Percentiles rank a stretch among this genome's conserved stretches.
Evolutionary conservation across 139 green algal species (phyloP).

Genomic region (Protoeuglena noctilucae): DNA sequence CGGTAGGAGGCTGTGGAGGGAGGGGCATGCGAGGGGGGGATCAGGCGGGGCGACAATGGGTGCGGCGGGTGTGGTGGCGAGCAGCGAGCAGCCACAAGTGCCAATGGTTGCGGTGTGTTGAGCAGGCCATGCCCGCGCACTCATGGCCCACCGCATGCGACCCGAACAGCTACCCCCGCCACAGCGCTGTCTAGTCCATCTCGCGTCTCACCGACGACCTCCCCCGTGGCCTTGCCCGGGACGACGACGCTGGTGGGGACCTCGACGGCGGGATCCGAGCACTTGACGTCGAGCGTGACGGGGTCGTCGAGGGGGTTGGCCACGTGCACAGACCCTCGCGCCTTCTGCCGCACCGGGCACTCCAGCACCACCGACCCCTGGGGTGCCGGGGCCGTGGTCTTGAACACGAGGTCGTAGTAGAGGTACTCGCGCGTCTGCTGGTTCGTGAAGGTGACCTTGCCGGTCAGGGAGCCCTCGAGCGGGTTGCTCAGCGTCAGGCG

Average conservation of each 20-base stretch:
- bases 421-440: constrained; percentile 48
- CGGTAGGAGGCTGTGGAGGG: too few relatives aligned
- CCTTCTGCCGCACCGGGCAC: constrained; percentile 39
- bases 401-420: constrained; percentile 50
- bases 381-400: constrained; percentile 14
- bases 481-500: constrained; percentile 39
- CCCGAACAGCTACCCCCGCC: too few relatives aligned
- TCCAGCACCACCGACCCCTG: constrained; percentile 32
- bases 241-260: constrained; percentile 22
- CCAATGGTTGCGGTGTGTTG: too few relatives aligned
- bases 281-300: constrained; percentile 21
- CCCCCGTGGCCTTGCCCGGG: constrained; percentile 14
- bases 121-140: too few relatives aligned
- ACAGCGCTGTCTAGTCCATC: too few relatives aligned
- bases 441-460: constrained; percentile 54
- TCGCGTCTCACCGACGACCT: too few relatives aligned
- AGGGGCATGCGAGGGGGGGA: too few relatives aligned
- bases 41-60: too few relatives aligned
- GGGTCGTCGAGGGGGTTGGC: constrained; percentile 42
- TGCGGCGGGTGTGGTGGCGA: too few relatives aligned
- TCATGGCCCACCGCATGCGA: too few relatives aligned
- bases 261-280: constrained; percentile 22
- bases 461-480: constrained; percentile 22
- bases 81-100: too few relatives aligned
- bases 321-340: constrained; percentile 20